These are phyloP conservation scores for Ceratobasidium sp. DNA, from an alignment of 1,284 basidiomycete genomes.

Conservation along the genomic window DNA sequence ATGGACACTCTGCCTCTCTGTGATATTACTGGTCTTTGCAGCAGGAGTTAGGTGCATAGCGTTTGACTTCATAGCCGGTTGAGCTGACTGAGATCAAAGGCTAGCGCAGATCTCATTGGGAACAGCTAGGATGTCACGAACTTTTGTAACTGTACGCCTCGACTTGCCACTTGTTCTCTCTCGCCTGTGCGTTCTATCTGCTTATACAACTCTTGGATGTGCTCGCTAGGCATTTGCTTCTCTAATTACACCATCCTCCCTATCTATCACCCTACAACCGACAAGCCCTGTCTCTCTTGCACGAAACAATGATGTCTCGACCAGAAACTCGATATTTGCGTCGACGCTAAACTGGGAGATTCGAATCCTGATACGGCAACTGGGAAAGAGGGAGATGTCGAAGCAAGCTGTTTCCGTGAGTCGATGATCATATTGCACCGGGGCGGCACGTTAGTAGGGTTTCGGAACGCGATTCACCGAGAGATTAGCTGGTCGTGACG, in stretches of 20 bases:
- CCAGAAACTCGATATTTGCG: conserved; percentile 88
- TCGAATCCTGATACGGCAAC: conserved; percentile 92
- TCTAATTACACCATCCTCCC: conserved; percentile 89
- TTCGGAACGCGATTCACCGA: conserved; percentile 84
- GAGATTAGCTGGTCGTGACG: conserved; percentile 91
- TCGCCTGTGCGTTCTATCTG: neutral
- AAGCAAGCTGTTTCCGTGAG: conserved; percentile 95
- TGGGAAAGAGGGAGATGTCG: conserved; percentile 96
- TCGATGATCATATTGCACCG: conserved; percentile 48
- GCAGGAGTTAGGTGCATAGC: conserved; percentile 19
- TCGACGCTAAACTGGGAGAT: conserved; percentile 85
- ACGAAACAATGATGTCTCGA: conserved; percentile 97
- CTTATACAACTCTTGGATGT: neutral
- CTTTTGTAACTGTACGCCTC: conserved; percentile 50
- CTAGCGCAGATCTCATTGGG: conserved; percentile 47
- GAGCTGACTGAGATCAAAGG: conserved; percentile 15
- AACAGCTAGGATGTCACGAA: conserved; percentile 48
- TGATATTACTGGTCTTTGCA: conserved; percentile 21
- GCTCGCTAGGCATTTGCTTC: conserved; percentile 85
- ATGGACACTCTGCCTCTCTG: conserved; percentile 27
- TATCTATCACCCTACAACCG: conserved; percentile 83
- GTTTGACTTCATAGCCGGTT: too few relatives aligned
- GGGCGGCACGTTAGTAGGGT: neutral
- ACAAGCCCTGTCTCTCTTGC: conserved; percentile 92
- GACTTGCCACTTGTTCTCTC: neutral